Base-by-base conservation (phyloP, 2,329 filamentous ascomycete species). In the Kalmusia sp. region DNA sequence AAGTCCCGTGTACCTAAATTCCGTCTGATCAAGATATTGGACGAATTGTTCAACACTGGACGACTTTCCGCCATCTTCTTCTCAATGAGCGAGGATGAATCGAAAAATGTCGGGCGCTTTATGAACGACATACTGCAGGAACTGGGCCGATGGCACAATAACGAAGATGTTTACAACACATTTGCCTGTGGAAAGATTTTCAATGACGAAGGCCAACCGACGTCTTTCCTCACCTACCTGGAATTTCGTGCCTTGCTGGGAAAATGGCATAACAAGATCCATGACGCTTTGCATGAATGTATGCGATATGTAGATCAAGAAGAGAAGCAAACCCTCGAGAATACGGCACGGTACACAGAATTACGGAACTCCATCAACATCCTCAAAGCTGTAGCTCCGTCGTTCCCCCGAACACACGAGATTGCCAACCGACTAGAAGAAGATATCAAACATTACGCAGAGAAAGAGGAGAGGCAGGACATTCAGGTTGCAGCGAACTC, bases 291-390 rank as follows among this genome's bases (percentile, higher is more conserved):
- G 49, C 44, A 47, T 22, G 33, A 9, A 14, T 47, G 44, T 14
- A 12, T 47, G 33, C 44, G 33, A 11, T 24, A 47, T 9, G 33
- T 31, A 7, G 44, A 47, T 8, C 17, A 19, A 34, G 43, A 30
- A 25, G 21, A 46, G 7, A 93, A 92, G 70, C n/a, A n/a, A n/a
- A 84, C 84, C 31, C 97, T 93, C 70, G 82, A 99, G 40, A 86
- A 86, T 15, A 88, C 89, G 24, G 87, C 85, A 27, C 93, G 98
- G 75, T 99, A 95, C 84, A 97, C 97, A 89, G 93, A 97, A 73
- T 96, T 98, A 70, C 88, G 93, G 50, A 99, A 99, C 71, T 92
- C 92, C 38, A 96, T 98, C 62, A 95, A 90, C 52, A 83, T 98
- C 3, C 81, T 99, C 54, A 96, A 95, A 70, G 84, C 86, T 9